A percentile compares a stretch with the other conserved stretches of the same genome.
phyloP scores from a whole-genome alignment of 164 flowering plant species.

The Macadamia integrifolia region DNA sequence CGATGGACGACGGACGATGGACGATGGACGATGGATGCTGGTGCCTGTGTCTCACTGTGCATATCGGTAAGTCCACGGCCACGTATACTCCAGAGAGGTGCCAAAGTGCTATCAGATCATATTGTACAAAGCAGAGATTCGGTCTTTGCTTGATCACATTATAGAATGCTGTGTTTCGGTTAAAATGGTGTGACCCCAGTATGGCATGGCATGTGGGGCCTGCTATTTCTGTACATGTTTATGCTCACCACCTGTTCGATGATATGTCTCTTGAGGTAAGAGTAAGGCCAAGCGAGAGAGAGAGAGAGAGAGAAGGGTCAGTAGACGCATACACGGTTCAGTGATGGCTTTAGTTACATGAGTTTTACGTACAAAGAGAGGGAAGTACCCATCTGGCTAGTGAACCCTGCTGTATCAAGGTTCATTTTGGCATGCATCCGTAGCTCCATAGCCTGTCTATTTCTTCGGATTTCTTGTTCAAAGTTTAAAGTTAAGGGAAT shows the following conservation, averaged over 20 bases:
- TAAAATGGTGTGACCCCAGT: too few species aligned
- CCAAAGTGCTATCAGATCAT: background rate
- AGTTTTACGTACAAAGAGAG: background rate
- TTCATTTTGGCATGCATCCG: too few species aligned
- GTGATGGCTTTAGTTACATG: background rate
- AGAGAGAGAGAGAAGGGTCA: too few species aligned
- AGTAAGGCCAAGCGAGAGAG: background rate
- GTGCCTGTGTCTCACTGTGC: slow-evolving; percentile 10
- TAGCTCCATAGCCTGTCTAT: background rate
- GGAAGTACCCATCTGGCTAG: background rate
- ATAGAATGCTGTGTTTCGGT: too few species aligned
- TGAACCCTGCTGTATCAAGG: background rate
- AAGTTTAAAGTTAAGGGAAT: too few species aligned
- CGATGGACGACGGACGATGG: slow-evolving; percentile 16
- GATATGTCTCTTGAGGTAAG: too few species aligned
- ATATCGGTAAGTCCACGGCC: background rate
- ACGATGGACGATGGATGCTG: slow-evolving; percentile 16
- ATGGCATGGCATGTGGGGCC: too few species aligned
- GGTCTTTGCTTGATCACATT: too few species aligned
- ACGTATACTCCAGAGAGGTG: background rate
- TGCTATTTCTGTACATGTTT: too few species aligned
- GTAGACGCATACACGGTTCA: too few species aligned
- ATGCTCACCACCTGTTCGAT: too few species aligned
- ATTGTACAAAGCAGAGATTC: too few species aligned
- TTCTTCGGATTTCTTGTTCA: background rate